Evolutionary conservation across 1,284 basidiomycete species (phyloP).

Genomic region (Earliella scabrosa): DNA sequence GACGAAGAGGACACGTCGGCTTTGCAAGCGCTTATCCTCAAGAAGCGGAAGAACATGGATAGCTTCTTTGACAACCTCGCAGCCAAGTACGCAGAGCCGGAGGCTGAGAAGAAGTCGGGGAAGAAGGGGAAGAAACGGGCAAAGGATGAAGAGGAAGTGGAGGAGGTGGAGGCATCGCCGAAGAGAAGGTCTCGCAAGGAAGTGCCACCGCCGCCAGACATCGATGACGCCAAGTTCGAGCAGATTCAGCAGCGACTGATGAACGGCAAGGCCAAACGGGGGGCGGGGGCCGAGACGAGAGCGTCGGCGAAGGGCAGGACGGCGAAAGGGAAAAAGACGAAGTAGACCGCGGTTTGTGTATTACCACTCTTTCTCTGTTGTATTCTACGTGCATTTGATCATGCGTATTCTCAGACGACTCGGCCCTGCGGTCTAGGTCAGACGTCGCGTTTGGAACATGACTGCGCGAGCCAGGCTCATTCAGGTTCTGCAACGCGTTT

Average conservation of each 20-base stretch:
- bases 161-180: slow-evolving; percentile 44
- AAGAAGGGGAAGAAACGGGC: slow-evolving; percentile 60
- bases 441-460: no score
- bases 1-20: slow-evolving; percentile 66
- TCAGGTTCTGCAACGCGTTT: no score
- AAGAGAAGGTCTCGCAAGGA: slow-evolving; percentile 53
- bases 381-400: slow-evolving; percentile 20
- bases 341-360: slow-evolving; percentile 12
- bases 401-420: no score
- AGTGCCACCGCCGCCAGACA: slow-evolving; percentile 51
- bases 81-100: slow-evolving; percentile 74
- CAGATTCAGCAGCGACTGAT: slow-evolving; percentile 65
- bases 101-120: slow-evolving; percentile 40
- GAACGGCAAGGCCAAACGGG: slow-evolving; percentile 43
- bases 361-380: slow-evolving; percentile 5
- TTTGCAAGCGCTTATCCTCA: slow-evolving; percentile 83
- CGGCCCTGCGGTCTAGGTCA: no score
- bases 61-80: slow-evolving; percentile 80
- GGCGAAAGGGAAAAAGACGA: slow-evolving; percentile 27
- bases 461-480: no score
- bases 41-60: slow-evolving; percentile 73
- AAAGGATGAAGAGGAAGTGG: slow-evolving; percentile 42
- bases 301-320: slow-evolving; percentile 12
- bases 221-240: slow-evolving; percentile 72
- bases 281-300: slow-evolving; percentile 30